Evolutionary conservation across 225 moss, liverwort and hornwort genomes (phyloP).

Genomic region (Takakia lepidozioides): DNA sequence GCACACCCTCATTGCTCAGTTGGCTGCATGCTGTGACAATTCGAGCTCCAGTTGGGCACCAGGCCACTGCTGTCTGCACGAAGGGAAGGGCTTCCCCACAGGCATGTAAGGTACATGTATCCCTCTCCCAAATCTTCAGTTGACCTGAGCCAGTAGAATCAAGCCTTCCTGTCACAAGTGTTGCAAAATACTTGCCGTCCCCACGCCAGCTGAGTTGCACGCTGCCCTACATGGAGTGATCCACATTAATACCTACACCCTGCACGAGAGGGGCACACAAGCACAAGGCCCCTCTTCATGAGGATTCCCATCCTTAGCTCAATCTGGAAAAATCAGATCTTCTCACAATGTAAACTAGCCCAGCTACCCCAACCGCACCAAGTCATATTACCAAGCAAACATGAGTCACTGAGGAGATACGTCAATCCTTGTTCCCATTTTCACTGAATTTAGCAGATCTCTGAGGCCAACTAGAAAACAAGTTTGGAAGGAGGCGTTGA

Average conservation of each 20-base stretch:
- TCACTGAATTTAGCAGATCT: too few species aligned
- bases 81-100: conserved; percentile 48
- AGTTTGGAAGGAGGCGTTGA: not conserved
- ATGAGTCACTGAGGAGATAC: too few species aligned
- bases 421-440: too few species aligned
- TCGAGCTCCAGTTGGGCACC: conserved; percentile 74
- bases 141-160: conserved; percentile 19
- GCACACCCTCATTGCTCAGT: conserved; percentile 21
- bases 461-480: too few species aligned
- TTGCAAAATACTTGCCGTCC: conserved; percentile 92
- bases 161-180: conserved; percentile 31
- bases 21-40: conserved; percentile 57
- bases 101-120: conserved; percentile 64
- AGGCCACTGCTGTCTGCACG: conserved; percentile 59
- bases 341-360: too few species aligned
- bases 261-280: too few species aligned
- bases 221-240: conserved; percentile 81
- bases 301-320: too few species aligned
- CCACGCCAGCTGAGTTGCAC: conserved; percentile 99
- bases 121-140: conserved; percentile 80
- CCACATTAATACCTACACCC: conserved; percentile 45
- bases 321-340: too few species aligned
- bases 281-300: too few species aligned
- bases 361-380: too few species aligned
- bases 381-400: too few species aligned